A percentile compares a stretch with the other conserved stretches of the same genome.
Evolutionary conservation across 768 basidiomycete species (phyloP).

Genomic region (Suillus bovinus): DNA sequence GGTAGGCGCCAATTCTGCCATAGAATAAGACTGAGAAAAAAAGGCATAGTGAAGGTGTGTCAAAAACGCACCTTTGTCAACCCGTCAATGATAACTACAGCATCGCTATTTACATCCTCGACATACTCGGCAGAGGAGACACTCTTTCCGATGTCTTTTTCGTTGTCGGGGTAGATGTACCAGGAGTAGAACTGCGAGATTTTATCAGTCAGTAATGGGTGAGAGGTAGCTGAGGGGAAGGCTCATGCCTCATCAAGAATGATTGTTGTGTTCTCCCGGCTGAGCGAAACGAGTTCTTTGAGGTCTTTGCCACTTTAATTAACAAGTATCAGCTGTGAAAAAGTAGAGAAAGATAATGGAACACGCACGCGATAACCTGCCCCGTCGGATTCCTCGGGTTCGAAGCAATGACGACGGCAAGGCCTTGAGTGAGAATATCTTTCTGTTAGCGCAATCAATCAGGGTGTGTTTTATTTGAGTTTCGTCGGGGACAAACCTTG

Average conservation of each 20-base stretch:
- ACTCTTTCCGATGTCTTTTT: slow-evolving; percentile 71
- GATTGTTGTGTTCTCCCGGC: slow-evolving; percentile 78
- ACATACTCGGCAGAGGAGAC: slow-evolving; percentile 83
- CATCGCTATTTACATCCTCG: slow-evolving; percentile 84
- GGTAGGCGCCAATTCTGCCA: slow-evolving; percentile 90
- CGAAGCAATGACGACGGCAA: slow-evolving; percentile 83
- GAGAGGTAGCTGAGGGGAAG: background rate
- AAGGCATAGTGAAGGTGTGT: background rate
- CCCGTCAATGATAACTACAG: slow-evolving; percentile 86
- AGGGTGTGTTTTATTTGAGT: background rate
- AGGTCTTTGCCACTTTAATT: slow-evolving; percentile 71
- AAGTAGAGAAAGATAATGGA: background rate
- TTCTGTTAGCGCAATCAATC: slow-evolving; percentile 39
- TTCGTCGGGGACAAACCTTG: slow-evolving; percentile 43
- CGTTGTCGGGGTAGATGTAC: slow-evolving; percentile 88
- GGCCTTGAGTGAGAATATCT: slow-evolving; percentile 81
- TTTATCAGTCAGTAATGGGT: background rate
- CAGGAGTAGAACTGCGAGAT: slow-evolving; percentile 82
- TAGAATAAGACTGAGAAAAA: slow-evolving; percentile 17
- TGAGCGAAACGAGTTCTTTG: slow-evolving; percentile 71
- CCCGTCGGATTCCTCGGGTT: slow-evolving; percentile 98
- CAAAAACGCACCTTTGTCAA: slow-evolving; percentile 71
- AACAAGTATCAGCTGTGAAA: slow-evolving; percentile 12
- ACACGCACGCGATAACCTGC: slow-evolving; percentile 68
- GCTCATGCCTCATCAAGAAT: slow-evolving; percentile 74